These are phyloP conservation scores for Mycena polygramma DNA, from an alignment of 768 basidiomycete genomes.

Conservation along the genomic window DNA sequence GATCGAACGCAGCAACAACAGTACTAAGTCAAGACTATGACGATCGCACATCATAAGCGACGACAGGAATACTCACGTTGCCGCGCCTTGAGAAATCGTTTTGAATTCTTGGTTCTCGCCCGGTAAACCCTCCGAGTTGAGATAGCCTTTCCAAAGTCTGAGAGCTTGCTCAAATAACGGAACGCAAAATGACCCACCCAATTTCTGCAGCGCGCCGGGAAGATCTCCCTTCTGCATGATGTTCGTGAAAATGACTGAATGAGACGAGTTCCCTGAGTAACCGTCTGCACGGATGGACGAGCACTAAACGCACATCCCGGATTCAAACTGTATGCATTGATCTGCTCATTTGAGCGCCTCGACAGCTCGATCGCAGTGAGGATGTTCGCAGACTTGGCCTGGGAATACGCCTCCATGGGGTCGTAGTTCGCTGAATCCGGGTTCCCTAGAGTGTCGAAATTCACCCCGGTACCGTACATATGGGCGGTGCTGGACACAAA, in stretches of 20 bases:
- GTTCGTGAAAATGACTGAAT: conserved; percentile 19
- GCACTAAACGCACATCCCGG: conserved; percentile 20
- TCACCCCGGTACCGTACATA: not conserved
- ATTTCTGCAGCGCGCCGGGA: too few species aligned
- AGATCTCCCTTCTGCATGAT: too few species aligned
- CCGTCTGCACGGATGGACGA: too few species aligned
- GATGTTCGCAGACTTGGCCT: conserved; percentile 29
- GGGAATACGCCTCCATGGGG: not conserved
- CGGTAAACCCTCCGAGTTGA: too few species aligned
- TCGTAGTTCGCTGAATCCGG: not conserved
- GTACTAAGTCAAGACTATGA: conserved; percentile 23
- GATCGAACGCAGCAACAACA: conserved; percentile 32
- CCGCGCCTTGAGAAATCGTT: conserved; percentile 28
- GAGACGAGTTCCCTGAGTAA: not conserved
- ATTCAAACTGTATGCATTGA: conserved; percentile 24
- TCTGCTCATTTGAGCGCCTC: not conserved
- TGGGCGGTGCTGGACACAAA: conserved; percentile 15
- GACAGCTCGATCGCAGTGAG: conserved; percentile 24
- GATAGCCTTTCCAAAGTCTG: too few species aligned
- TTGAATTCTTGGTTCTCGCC: conserved; percentile 8
- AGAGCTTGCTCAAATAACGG: too few species aligned
- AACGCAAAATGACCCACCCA: conserved; percentile 2
- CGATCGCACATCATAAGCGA: not conserved
- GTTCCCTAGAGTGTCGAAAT: conserved; percentile 11
- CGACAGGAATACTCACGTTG: conserved; percentile 22